A percentile compares a stretch with the other conserved stretches of the same genome.
Evolutionary conservation across 2,329 filamentous ascomycete genomes (phyloP).

Genomic region (Xylaria sp.): DNA sequence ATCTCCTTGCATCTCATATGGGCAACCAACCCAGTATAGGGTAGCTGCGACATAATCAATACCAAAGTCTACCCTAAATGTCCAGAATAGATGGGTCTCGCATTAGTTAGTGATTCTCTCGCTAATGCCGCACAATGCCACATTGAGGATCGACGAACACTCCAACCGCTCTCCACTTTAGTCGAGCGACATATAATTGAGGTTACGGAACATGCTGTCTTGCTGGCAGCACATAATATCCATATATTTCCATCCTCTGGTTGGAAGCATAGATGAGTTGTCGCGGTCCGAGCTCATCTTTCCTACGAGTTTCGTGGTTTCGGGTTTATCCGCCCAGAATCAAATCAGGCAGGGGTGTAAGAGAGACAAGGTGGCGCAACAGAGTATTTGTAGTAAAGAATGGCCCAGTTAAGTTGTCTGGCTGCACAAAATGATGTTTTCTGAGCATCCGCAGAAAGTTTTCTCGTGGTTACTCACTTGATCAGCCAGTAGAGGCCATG

Average conservation of each 20-base stretch:
- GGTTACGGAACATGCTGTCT: conserved; percentile 10
- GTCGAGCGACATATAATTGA: conserved; percentile 20
- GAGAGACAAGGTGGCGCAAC: conserved; percentile 2
- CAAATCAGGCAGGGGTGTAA: background rate
- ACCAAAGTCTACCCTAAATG: conserved; percentile 26
- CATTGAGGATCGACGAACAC: conserved; percentile 27
- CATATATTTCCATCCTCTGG: conserved; percentile 15
- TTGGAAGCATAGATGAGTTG: conserved; percentile 23
- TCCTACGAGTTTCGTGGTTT: conserved; percentile 12
- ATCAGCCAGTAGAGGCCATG: background rate
- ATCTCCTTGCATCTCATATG: conserved; percentile 1
- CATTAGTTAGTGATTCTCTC: conserved; percentile 31
- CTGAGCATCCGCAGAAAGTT: conserved; percentile 3
- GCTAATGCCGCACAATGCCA: conserved; percentile 14
- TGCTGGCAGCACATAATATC: conserved; percentile 29
- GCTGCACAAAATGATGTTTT: conserved; percentile 3
- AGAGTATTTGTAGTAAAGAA: conserved; percentile 26
- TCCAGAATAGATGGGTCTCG: conserved; percentile 30
- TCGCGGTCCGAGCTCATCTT: conserved; percentile 9
- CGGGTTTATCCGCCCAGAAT: conserved; percentile 3
- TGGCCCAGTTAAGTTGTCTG: conserved; percentile 7
- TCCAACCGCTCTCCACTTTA: conserved; percentile 24
- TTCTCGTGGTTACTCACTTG: conserved; percentile 17
- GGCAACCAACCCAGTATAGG: background rate
- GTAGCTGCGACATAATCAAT: conserved; percentile 20